Evolutionary conservation across 495 filamentous ascomycete genomes (phyloP), one percentile per base, ranked within the genome.

Genomic region (Penicillium bovifimosum): DNA sequence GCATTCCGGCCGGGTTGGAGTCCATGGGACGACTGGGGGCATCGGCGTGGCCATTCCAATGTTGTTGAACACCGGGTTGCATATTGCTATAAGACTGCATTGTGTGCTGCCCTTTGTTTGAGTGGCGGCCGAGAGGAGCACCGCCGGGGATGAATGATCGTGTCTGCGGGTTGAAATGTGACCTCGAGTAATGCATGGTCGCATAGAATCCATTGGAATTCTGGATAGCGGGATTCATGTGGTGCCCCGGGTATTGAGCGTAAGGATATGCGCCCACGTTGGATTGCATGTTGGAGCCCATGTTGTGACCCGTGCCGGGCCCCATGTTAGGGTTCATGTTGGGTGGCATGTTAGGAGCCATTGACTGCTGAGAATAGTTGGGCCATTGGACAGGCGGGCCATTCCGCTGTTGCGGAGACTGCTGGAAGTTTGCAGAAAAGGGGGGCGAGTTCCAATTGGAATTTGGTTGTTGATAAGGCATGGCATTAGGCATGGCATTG

Each of bases 141-240:
- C 65, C 61, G 17, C 78, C 76, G 17, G 91, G 91, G 36, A 96
- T 80, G 62, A 96, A 96, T 2, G 89, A 83, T 53, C 91, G 86
- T 9, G 88, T 96, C 67, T 95, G 90, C 0, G 91, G 91, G 59
- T 96, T 96, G 75, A 96, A 96, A 17, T 86, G 80, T 61, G 89
- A 86, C 18, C 90, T 76, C 61, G 83, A 86, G 67, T 86, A 95
- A 68, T 85, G 87, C 36, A 95, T 79, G 27, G 87, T 84, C 27
- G 87, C 85, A 63, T 93, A 87, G 52, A 84, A 78, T 41, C 78
- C 71, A 41, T 69, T 20, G 35, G 56, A 58, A 46, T 61, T 82
- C 62, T 86, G 83, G 36, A 85, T 76, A 46, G 82, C 78, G 34
- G 82, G 69, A 47, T 83, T 82, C 62, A 87, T 79, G 48, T 76